Percentiles rank a stretch among this genome's conserved stretches.
These are phyloP conservation scores for Trypanosoma grayi DNA, from an alignment of 208 protist genomes.

Conservation along the genomic window DNA sequence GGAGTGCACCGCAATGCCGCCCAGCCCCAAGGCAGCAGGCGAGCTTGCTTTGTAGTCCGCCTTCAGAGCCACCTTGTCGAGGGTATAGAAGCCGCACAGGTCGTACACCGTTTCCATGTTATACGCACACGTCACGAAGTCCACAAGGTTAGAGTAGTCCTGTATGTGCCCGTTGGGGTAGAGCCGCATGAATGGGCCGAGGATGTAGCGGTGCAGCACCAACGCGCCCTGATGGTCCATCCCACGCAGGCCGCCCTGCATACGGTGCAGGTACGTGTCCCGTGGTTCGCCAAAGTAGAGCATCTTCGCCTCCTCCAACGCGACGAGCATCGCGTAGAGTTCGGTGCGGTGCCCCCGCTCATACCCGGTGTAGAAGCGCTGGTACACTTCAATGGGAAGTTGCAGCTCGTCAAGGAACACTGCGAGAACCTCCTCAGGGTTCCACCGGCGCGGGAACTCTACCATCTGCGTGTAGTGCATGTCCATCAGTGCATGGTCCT, in stretches of 20 bases:
- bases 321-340: conserved; percentile 76
- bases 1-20: conserved; percentile 74
- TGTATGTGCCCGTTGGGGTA: conserved; percentile 89
- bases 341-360: conserved; percentile 70
- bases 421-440: conserved; percentile 57
- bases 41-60: conserved; percentile 72
- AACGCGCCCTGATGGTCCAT: conserved; percentile 85
- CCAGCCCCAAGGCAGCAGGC: conserved; percentile 78
- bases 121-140: conserved; percentile 88
- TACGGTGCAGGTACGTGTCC: conserved; percentile 76
- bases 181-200: conserved; percentile 77
- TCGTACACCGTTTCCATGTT: conserved; percentile 94
- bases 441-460: conserved; percentile 79
- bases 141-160: conserved; percentile 87
- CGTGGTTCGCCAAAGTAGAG: conserved; percentile 78
- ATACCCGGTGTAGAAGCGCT: conserved; percentile 45
- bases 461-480: conserved; percentile 83
- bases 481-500: conserved; percentile 89
- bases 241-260: conserved; percentile 81
- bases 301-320: conserved; percentile 77
- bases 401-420: conserved; percentile 57
- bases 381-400: conserved; percentile 48
- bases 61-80: conserved; percentile 80
- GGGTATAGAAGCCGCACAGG: conserved; percentile 79
- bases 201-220: conserved; percentile 81